Base-by-base conservation (phyloP, 139 green algal genomes). In the Pseudopediastrum boryanum region DNA sequence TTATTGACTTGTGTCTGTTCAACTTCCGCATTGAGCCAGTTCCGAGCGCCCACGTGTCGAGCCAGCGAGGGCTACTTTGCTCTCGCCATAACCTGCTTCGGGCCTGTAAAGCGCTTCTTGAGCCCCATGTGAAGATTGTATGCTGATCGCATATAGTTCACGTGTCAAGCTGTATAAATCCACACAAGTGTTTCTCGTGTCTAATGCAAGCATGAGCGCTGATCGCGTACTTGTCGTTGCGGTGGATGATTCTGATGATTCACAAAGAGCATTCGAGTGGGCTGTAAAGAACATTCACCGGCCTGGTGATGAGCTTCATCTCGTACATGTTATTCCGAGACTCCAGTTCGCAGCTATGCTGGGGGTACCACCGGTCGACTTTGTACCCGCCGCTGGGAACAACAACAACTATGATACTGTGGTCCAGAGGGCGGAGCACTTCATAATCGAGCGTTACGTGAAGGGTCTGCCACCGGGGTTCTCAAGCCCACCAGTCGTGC, bases 281-380 rank as follows among this genome's bases (percentile, higher is more conserved):
- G 68, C 77, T 0, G 51, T 92, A 50, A 38, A 71, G 0, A 84
- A 92, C 19, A 6, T 87, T 16, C 86, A 82, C 58, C 79, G 68
- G 4, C 33, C 73, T 5, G 85, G 79, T 2, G 87, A 91, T 31
- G 65, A 85, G 56, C 9, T 90, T 4, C 83, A 90, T 46, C 50
- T 92, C 0, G 61, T 91, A 31, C 88, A 92, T 61, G 83, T 93
- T 19, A 80, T 93, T 13, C 87, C 87, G 4, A 59, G 85, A 2
- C 75, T 88, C 25, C 74, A 86, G 59, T 80, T 85, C 8, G 72
- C 78, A 29, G 67, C 78, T 2, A 65, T 33, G 1, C 86, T 85
- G 58, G 87, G 86, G 33, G 85, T 85, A 1, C 87, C 89, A 4
- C 87, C 89, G 3, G 80, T 90, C 0, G 89, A 93, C 70, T 90